phyloP scores from a whole-genome alignment of 768 basidiomycete genomes.

The Sarcodon sp. region DNA sequence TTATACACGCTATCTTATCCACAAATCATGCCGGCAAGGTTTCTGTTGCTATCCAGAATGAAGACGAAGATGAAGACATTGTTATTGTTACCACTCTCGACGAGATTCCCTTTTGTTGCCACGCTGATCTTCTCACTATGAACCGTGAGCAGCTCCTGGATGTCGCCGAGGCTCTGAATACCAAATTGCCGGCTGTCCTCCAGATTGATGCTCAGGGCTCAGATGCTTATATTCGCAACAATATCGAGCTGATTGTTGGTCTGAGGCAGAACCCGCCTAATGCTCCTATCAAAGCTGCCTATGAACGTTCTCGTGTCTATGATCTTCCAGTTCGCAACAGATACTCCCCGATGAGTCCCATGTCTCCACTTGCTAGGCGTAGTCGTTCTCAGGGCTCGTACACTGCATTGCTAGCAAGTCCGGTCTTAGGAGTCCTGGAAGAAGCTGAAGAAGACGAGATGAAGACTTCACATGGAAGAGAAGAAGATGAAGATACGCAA shows the following conservation, averaged over 20 bases:
- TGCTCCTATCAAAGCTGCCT: constrained; percentile 6
- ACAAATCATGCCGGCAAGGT: background rate
- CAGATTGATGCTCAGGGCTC: constrained; percentile 31
- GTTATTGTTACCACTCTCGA: constrained; percentile 52
- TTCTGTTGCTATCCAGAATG: constrained; percentile 44
- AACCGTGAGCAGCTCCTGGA: constrained; percentile 33
- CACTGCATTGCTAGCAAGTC: background rate
- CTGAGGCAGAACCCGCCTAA: constrained; percentile 20
- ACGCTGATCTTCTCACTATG: constrained; percentile 63
- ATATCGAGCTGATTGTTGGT: constrained; percentile 51
- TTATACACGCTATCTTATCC: background rate
- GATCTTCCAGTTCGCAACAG: constrained; percentile 5
- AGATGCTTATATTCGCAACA: constrained; percentile 32
- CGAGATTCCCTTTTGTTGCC: constrained; percentile 55
- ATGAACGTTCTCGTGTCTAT: no score
- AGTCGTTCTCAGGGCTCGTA: constrained; percentile 2
- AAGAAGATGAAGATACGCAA: no score
- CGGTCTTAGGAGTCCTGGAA: background rate
- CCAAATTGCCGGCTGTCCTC: constrained; percentile 35
- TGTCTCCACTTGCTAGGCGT: constrained; percentile 9
- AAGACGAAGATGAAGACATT: constrained; percentile 37
- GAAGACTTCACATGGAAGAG: background rate
- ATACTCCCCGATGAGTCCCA: constrained; percentile 6
- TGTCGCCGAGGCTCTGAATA: constrained; percentile 44
- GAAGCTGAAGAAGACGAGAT: background rate